These are phyloP conservation scores for Boletus bicolor DNA, from an alignment of 768 basidiomycete genomes.

Conservation along the genomic window DNA sequence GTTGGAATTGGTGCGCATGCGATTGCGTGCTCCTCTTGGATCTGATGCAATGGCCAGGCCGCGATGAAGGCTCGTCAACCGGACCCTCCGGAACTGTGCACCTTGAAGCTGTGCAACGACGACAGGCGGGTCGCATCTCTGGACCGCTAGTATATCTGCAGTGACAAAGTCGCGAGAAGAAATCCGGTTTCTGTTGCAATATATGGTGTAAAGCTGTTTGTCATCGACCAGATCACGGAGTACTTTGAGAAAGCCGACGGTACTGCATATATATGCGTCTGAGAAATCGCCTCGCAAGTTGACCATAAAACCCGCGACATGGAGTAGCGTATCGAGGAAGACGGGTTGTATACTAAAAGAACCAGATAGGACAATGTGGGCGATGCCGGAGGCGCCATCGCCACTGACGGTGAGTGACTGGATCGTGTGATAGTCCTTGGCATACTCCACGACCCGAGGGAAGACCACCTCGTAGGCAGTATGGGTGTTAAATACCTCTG, in stretches of 20 bases:
- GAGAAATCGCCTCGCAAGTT: slow-evolving; percentile 51
- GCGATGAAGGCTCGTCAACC: slow-evolving; percentile 46
- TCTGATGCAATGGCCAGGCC: slow-evolving; percentile 39
- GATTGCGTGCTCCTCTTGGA: slow-evolving; percentile 2
- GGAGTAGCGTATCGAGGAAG: slow-evolving; percentile 66
- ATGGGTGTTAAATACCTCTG: slow-evolving; percentile 52
- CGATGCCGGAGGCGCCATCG: slow-evolving; percentile 50
- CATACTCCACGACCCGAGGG: slow-evolving; percentile 65
- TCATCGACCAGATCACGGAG: slow-evolving; percentile 43
- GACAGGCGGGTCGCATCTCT: slow-evolving; percentile 30
- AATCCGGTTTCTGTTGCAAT: slow-evolving; percentile 46
- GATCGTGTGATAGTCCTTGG: slow-evolving; percentile 55
- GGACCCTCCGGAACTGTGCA: slow-evolving; percentile 57
- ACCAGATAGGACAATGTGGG: slow-evolving; percentile 43
- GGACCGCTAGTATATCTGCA: slow-evolving; percentile 51
- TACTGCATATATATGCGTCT: slow-evolving; percentile 63
- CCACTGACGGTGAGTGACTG: slow-evolving; percentile 48
- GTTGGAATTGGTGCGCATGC: slow-evolving; percentile 28
- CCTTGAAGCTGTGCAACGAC: slow-evolving; percentile 57
- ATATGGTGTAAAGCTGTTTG: slow-evolving; percentile 45
- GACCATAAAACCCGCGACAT: slow-evolving; percentile 66
- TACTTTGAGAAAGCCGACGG: slow-evolving; percentile 47
- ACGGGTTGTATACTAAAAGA: slow-evolving; percentile 48
- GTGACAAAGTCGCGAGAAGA: slow-evolving; percentile 45
- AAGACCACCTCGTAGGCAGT: slow-evolving; percentile 66